A percentile compares a stretch with the other conserved stretches of the same genome.
Evolutionary conservation across 169 alveolate species (phyloP).

Genomic region (Babesia ovata): DNA sequence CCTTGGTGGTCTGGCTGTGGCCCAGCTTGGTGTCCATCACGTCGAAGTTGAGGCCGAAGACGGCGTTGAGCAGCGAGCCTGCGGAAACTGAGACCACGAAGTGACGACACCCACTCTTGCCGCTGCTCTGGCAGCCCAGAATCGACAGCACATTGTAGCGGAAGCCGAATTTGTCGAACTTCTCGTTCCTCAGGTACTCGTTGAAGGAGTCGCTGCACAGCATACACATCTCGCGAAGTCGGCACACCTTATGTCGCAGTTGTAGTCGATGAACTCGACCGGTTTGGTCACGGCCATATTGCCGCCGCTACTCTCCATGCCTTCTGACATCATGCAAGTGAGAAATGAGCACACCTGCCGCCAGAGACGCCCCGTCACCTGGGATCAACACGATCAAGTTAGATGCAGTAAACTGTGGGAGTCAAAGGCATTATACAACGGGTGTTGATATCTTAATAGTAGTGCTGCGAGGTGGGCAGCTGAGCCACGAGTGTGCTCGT

Average conservation of each 20-base stretch:
- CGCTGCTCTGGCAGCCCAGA: constrained; percentile 90
- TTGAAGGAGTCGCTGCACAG: constrained; percentile 44
- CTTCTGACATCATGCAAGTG: constrained; percentile 8
- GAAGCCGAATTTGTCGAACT: constrained; percentile 67
- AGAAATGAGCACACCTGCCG: constrained; percentile 10
- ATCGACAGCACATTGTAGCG: constrained; percentile 85
- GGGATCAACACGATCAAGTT: neutral
- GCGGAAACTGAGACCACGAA: neutral
- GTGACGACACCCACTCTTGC: constrained; percentile 78
- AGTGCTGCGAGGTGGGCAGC: constrained; percentile 11
- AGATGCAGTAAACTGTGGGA: neutral
- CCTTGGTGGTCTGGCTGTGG: constrained; percentile 90
- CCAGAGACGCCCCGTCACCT: neutral
- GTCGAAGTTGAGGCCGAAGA: constrained; percentile 83
- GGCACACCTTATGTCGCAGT: constrained; percentile 57
- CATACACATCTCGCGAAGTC: neutral
- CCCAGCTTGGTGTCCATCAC: constrained; percentile 86
- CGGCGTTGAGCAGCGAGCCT: constrained; percentile 82
- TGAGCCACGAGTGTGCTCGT: constrained; percentile 21
- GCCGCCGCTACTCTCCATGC: neutral
- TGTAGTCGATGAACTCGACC: constrained; percentile 58
- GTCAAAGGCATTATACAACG: too few relatives aligned
- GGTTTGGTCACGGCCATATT: constrained; percentile 33
- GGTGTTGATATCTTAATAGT: neutral
- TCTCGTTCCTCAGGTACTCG: constrained; percentile 39